Conservation (phyloP, 2,329 filamentous ascomycete genomes). For the Fusarium dimerum region DNA sequence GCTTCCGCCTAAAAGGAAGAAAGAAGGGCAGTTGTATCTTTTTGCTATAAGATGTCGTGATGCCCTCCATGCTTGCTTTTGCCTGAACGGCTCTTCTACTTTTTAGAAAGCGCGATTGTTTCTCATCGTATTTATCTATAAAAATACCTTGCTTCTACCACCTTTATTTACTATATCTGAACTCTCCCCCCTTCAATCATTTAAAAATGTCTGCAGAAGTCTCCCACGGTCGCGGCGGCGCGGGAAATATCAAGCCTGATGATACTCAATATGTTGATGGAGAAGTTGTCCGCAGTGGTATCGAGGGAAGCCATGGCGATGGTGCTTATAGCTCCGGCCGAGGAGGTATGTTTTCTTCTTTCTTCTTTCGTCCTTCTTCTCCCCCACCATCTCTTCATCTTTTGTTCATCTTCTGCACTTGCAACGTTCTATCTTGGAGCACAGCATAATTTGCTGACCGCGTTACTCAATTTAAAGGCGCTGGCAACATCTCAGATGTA, state of each 20-base stretch:
- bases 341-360: constrained; percentile 48
- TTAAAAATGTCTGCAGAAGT: constrained; percentile 46
- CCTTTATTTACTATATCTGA: constrained; percentile 1
- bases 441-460: constrained; percentile 1
- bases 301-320: constrained; percentile 56
- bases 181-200: constrained; percentile 9
- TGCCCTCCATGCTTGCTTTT: constrained; percentile 18
- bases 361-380: not conserved
- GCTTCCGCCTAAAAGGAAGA: not conserved
- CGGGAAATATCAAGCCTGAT: constrained; percentile 62
- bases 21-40: not conserved
- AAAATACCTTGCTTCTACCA: no score
- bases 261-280: constrained; percentile 62
- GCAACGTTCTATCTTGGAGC: constrained; percentile 6
- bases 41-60: constrained; percentile 27
- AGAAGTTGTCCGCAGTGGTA: constrained; percentile 58
- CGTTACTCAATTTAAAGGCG: constrained; percentile 39
- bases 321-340: constrained; percentile 60
- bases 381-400: not conserved
- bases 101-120: no score
- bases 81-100: constrained; percentile 1
- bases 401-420: no score
- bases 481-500: constrained; percentile 59
- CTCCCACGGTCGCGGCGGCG: constrained; percentile 62
- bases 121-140: no score